These are phyloP conservation scores for Linum usitatissimum DNA, from an alignment of 345 rosid species.

Conservation along the genomic window DNA sequence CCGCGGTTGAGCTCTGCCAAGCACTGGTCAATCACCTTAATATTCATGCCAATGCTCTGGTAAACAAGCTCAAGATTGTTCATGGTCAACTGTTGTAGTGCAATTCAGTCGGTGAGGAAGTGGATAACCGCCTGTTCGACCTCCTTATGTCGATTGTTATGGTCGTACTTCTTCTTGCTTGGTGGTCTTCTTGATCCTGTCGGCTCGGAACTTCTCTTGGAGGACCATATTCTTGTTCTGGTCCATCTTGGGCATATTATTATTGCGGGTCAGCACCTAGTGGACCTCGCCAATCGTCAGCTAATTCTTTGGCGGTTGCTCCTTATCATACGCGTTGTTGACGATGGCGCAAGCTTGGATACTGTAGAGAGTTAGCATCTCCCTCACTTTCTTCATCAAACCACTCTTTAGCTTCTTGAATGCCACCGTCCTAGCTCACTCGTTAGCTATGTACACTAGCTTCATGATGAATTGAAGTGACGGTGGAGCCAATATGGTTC, in stretches of 20 bases:
- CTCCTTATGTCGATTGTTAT: background rate
- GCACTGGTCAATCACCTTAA: background rate
- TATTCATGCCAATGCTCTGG: background rate
- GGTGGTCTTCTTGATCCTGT: slow-evolving; percentile 24
- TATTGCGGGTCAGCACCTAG: too few species aligned
- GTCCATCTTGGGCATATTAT: slow-evolving; percentile 29
- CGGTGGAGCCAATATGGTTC: too few species aligned
- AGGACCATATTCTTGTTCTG: slow-evolving; percentile 40
- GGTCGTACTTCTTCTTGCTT: background rate
- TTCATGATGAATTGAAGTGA: background rate
- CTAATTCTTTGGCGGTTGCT: slow-evolving; percentile 11
- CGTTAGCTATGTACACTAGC: slow-evolving; percentile 13
- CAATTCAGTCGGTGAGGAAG: background rate
- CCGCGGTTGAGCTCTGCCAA: background rate
- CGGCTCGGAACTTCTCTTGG: slow-evolving; percentile 26
- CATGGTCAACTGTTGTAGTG: background rate
- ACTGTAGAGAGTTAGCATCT: slow-evolving; percentile 15
- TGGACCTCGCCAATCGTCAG: slow-evolving; percentile 2
- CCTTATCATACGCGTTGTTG: background rate
- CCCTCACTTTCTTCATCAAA: slow-evolving; percentile 14
- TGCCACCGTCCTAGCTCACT: slow-evolving; percentile 11
- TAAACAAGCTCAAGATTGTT: background rate
- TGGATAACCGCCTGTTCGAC: background rate
- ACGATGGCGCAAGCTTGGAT: slow-evolving; percentile 16
- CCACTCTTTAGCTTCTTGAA: slow-evolving; percentile 18